Conservation (phyloP, 208 protist genomes). For the Leishmania aethiopica region DNA sequence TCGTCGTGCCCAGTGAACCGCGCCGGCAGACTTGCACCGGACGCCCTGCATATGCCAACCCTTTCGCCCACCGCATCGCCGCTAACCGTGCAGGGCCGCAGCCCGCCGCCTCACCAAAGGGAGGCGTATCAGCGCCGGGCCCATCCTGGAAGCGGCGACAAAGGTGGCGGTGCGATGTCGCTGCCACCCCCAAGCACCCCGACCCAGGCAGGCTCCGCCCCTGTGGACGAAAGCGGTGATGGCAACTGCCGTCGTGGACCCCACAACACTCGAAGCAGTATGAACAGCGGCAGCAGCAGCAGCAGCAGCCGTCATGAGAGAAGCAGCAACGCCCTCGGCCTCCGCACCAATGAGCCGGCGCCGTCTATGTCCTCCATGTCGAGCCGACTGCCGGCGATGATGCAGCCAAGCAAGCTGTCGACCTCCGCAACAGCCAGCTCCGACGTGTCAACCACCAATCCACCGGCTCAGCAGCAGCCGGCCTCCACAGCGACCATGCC, state of each 20-base stretch:
- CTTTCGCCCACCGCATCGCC: conserved; percentile 11
- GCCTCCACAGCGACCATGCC: conserved; percentile 10
- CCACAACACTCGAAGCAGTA: not conserved
- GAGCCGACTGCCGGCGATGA: conserved; percentile 19
- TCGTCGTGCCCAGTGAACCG: conserved; percentile 15
- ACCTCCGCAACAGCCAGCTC: conserved; percentile 4
- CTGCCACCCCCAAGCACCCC: not conserved
- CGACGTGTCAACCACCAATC: not conserved
- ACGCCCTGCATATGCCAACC: conserved; percentile 15
- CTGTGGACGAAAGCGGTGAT: not conserved
- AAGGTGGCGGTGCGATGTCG: not conserved
- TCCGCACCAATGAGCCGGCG: not conserved
- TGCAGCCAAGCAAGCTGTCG: conserved; percentile 20
- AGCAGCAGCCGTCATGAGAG: not conserved
- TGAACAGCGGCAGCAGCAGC: not conserved
- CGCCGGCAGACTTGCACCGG: not conserved
- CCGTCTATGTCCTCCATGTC: conserved; percentile 3
- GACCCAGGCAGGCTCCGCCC: not conserved
- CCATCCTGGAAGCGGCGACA: not conserved
- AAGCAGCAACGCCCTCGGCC: not conserved
- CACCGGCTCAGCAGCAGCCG: not conserved
- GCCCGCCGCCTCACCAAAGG: conserved; percentile 11
- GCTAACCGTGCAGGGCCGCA: conserved; percentile 1
- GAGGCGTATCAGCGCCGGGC: not conserved
- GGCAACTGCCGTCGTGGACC: not conserved